Base-by-base conservation (phyloP, 192 early-diverging fungal genomes). In the Oehlia diaphana region DNA sequence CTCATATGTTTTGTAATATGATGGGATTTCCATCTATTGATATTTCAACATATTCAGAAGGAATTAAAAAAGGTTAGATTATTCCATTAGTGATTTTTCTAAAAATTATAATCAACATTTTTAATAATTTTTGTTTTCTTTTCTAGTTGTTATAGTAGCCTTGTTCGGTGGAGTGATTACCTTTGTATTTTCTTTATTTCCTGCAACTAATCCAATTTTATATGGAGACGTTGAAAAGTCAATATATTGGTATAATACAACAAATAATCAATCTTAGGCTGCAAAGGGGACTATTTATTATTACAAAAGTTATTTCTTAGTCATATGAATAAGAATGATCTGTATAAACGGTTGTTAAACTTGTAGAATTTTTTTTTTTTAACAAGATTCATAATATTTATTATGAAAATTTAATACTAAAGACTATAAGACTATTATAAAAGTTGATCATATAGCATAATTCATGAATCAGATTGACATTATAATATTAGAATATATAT, bases 1-100 rank as follows among this genome's bases (percentile, higher is more conserved):
- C 85, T n/a, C 94, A 95, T 80, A 79, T 86, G 53, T 89, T 95
- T 63, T 94, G 93, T 81, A 95, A 95, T 72, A 77, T 86, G 9
- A 90, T 93, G 90, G 94, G 94, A 19, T 90, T 94, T 31, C 94
- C 94, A n/a, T 33, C 7, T 35, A 9, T 79, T 47, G 26, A 79
- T 70, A 4, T 79, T 10, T n/a, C 49, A 28, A 13, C 16, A 7
- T 66, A 66, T 66, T 12, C 58, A n/a, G 28, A 65, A 49, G 42
- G n/a, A 42, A 6, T 31, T 58, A 58, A 58, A 19, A 58, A 21
- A 58, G 53, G 53, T 58, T 58, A 58, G 53, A 58, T 14, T 3
- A 58, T 19, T 19, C 0, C 4, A 26, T 58, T 16, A 58, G 19
- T 19, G 19, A 4, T 19, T 58, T 58, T 14, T 5, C 21, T 58